Evolutionary conservation across 2,329 filamentous ascomycete species (phyloP), one percentile per base, ranked within the genome.

Genomic region (Aspergillus aculeatus): DNA sequence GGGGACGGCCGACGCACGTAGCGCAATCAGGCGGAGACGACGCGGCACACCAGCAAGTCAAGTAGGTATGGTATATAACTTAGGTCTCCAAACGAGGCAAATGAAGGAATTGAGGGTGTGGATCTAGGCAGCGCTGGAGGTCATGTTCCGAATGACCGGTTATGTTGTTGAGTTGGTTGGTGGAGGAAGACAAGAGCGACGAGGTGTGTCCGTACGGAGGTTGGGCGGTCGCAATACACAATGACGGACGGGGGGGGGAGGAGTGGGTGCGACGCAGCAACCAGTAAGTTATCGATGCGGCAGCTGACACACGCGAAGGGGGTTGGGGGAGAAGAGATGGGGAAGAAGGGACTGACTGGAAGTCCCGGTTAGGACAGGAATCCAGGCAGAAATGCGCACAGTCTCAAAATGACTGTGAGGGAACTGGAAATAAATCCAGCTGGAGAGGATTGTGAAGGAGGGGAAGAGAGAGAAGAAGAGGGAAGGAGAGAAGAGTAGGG

Each of bases 1-100:
- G 65, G 64, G 62, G 64, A 65, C 58, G 65, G 64, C 64, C 64
- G 66, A 70, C 69, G 65, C 65, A 67, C 65, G 66, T 66, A 68
- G 66, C 68, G 69, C 69, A 66, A 68, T 63, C 64, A 64, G 61
- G 58, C 59, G 62, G 62, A 64, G 63, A 63, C 56, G 56, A 62
- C 49, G 61, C 52, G 56, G 60, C 49, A 57, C 54, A 60, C 52
- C 56, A 58, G 56, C 53, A 52, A 63, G 53, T 38, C 38, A 44
- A 14, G 16, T 6, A 23, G 23, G 23, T 23, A 23, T 4, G 12
- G 10, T 44, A 44, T 44, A 44, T 44, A 44, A 44, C 5, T 16
- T 16, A 9, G 16, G 38, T n/a, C 5, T 19, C 38, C 38, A 14
- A 44, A 19, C 38, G 38, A 44, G 38, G 38, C 38, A 19, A 57